Evolutionary conservation across 108 stramenopile species (phyloP), one percentile per base, ranked within the genome.

Genomic region (Skeletonema potamos): DNA sequence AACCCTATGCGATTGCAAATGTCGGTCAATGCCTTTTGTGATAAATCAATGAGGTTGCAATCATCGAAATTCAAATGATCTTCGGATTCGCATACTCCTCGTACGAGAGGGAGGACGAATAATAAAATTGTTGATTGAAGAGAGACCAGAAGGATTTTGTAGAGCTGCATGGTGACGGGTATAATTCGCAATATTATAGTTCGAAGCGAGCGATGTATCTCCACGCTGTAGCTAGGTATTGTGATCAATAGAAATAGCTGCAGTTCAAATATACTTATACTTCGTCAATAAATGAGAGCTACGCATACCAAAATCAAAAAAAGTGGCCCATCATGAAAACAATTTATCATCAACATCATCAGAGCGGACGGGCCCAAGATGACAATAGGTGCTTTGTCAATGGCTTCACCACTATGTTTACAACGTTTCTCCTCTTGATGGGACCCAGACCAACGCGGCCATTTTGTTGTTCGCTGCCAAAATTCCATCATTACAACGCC

Each of bases 1-100:
- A 81, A 64, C 0, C 79, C 79, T 11, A 81, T 76, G 15, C 79
- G 74, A 36, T 64, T 44, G 69, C 79, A 81, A 62, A 81, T 81
- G n/a, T 64, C 74, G 12, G 46, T 46, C 3, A 81, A 32, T 3
- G 43, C 79, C 3, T 54, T 62, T 15, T 70, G 54, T n/a, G 29
- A 8, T 27, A 81, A 48, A 46, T 81, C 37, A 3, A 46, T 37
- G 26, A 81, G 69, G 56, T 74, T 48, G 44, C 79, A 81, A 3
- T 55, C 22, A 20, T 64, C 68, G 43, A 75, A 75, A 43, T 81
- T 51, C 9, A 81, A 55, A 41, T 81, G 74, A 13, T 17, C 17
- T 65, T 81, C 79, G 34, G 60, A 65, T 30, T 62, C 27, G 30
- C 79, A 81, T 62, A 29, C 46, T 22, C 18, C 20, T 51, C 2